Base-by-base conservation (phyloP, 2,329 filamentous ascomycete species). In the Pseudocercospora pini-densiflorae region DNA sequence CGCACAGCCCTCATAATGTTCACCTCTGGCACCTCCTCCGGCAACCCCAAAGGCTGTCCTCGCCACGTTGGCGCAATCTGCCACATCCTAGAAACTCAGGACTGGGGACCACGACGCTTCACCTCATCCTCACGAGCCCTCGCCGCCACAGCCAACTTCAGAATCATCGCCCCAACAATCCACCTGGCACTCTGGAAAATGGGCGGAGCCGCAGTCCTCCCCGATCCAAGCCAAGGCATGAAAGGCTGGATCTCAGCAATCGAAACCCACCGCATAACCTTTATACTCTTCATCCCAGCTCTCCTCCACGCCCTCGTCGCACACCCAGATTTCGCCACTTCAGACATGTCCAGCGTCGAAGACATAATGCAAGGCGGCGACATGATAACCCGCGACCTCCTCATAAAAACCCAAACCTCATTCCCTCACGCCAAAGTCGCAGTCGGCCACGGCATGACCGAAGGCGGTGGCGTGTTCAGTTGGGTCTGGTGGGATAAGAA, bases 401-500 rank as follows among this genome's bases (percentile, higher is more conserved):
- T 69, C 10, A 8, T 57, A 2, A 62, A 68, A 33, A 59, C 64
- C 1, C 29, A 62, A 33, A 45, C 29, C 33, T 40, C 51, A 5
- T 71, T 73, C 19, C 68, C 70, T 5, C 1, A 53, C 3, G 69
- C 69, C 16, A 10, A 47, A 2, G 57, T 73, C 2, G 40, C 33
- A 14, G 57, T 59, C 1, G 31, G 45, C 2, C 68, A 71, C 54
- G 69, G 69, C 27, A 70, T 73, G 70, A 68, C 67, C 3, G 68
- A 72, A 58, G 65, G 65, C 2, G 70, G 68, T 6, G 68, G 66
- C 1, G 29, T 69, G 3, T 68, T 72, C 51, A n/a, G 57, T 23
- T 72, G 71, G 71, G 55, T 55, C 0, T 72, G 16, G 59, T 24
- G 14, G 33, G 63, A 7, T n/a, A 27, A 40, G 19, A 60, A 21